Evolutionary conservation across 371 early-diverging fungal genomes (phyloP), one percentile per base, ranked within the genome.

Genomic region (Parasitella parasitica): DNA sequence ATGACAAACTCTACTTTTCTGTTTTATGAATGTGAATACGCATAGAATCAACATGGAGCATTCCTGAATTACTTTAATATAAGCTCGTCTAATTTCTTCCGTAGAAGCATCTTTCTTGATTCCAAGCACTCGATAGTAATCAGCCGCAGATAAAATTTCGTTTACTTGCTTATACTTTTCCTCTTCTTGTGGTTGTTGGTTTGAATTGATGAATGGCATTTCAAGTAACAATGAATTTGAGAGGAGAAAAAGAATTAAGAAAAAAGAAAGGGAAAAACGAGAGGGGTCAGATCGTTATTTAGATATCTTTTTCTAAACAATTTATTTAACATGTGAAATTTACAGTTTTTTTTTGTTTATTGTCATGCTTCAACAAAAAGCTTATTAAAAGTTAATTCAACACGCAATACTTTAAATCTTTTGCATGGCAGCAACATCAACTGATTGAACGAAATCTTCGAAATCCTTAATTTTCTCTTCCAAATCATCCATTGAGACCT

Each of bases 351-450:
- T 7, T 43, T 43, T 43, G 43, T 43, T 43, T 43, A 43, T 43
- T 43, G 22, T 43, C 43, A 43, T 43, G 43, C 43, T 43, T n/a
- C n/a, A n/a, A n/a, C n/a, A n/a, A n/a, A n/a, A n/a, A n/a, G n/a
- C n/a, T n/a, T n/a, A n/a, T n/a, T n/a, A n/a, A n/a, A n/a, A n/a
- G n/a, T n/a, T n/a, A n/a, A n/a, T n/a, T n/a, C n/a, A n/a, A n/a
- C n/a, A n/a, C n/a, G n/a, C n/a, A n/a, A n/a, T n/a, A 56, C 92
- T 28, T 93, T 94, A 96, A 82, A 96, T 85, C 90, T 96, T 96
- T 82, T 91, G 90, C 91, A 95, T 93, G 53, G 94, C 84, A 74
- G 87, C 91, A 75, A 95, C 81, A 77, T 97, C 97, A 69, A 96
- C 93, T 71, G 93, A 93, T 85, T 97, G 97, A 70, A 94, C 91